Base-by-base conservation (phyloP, 2,329 filamentous ascomycete species). In the Sarocladium brachiariae region DNA sequence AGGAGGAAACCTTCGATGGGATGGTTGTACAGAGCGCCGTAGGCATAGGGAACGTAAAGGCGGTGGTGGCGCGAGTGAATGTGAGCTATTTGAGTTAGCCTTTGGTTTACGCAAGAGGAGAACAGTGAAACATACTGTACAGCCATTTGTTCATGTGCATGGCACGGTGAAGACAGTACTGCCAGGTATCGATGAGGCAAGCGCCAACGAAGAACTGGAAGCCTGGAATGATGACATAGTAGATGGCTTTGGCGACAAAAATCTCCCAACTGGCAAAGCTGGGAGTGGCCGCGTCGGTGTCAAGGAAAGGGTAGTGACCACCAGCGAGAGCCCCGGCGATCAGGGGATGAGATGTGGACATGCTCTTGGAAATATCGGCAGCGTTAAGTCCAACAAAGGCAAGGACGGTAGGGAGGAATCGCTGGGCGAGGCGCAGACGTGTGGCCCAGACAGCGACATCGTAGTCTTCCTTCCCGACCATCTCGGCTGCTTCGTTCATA, bases 111-210 rank as follows among this genome's bases (percentile, higher is more conserved):
- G 10, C 11, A 27, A 23, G 43, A 4, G 13, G 10, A 11, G 34
- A 79, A 80, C 63, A 82, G 79, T 62, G 80, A 37, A 52, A 79
- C 87, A 69, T 76, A 93, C 89, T 86, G 75, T 97, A 97, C 59
- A 99, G 78, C 87, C 89, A 97, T 68, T 88, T 91, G 73, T 97
- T 96, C 74, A 93, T 77, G 70, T 99, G 93, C 93, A 99, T 99
- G 52, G 86, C 80, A 34, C 93, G 89, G 70, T 99, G 93, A 61
- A 92, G 78, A 70, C 96, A 96, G 72, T 99, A 99, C 66, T 99
- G 92, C 93, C 93, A 99, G 39, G 90, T 93, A 70, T 99, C 93
- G 58, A 97, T 80, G 57, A 95, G 75, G 56, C 81, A 71, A 53
- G 92, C 78, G 21, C 84, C 93, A 47, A 87, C 62, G 52, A 80